phyloP scores from a whole-genome alignment of 1,284 basidiomycete genomes.

The Neotropicomus parvogracilis region DNA sequence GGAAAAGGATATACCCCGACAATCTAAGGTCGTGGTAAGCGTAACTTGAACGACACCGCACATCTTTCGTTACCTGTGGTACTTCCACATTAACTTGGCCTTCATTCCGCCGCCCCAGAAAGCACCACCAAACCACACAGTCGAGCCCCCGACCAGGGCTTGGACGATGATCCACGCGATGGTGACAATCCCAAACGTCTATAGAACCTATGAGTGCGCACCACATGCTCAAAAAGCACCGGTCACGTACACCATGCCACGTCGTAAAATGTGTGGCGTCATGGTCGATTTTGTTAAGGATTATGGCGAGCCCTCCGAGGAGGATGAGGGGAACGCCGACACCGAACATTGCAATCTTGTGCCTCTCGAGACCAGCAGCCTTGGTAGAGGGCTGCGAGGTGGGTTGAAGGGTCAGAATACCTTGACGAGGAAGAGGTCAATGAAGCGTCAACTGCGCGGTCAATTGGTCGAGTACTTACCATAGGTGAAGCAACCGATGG shows the following conservation, averaged over 20 bases:
- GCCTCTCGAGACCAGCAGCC: slow-evolving; percentile 57
- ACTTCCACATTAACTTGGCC: slow-evolving; percentile 73
- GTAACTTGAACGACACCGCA: background rate
- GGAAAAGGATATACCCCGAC: slow-evolving; percentile 63
- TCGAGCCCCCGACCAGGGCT: slow-evolving; percentile 54
- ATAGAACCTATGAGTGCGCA: slow-evolving; percentile 3
- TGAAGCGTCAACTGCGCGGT: background rate
- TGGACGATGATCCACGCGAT: slow-evolving; percentile 56
- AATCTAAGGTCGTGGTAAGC: slow-evolving; percentile 37
- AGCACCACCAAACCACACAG: slow-evolving; percentile 64
- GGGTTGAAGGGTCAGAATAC: slow-evolving; percentile 72
- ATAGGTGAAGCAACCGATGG: slow-evolving; percentile 54
- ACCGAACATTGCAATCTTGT: slow-evolving; percentile 55
- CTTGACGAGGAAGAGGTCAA: slow-evolving; percentile 33
- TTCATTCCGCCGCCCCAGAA: slow-evolving; percentile 61
- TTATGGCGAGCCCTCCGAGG: slow-evolving; percentile 52
- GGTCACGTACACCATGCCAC: slow-evolving; percentile 61
- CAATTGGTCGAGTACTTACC: slow-evolving; percentile 39
- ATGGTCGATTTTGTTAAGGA: slow-evolving; percentile 50
- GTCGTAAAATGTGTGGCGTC: slow-evolving; percentile 52
- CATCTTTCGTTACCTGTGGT: slow-evolving; percentile 52
- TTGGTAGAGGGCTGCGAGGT: slow-evolving; percentile 65
- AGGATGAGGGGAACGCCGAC: slow-evolving; percentile 53
- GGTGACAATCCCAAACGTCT: slow-evolving; percentile 56
- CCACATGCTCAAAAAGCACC: background rate